Evolutionary conservation across 208 protist genomes (phyloP), one percentile per base, ranked within the genome.

Genomic region (Angomonas deanei): DNA sequence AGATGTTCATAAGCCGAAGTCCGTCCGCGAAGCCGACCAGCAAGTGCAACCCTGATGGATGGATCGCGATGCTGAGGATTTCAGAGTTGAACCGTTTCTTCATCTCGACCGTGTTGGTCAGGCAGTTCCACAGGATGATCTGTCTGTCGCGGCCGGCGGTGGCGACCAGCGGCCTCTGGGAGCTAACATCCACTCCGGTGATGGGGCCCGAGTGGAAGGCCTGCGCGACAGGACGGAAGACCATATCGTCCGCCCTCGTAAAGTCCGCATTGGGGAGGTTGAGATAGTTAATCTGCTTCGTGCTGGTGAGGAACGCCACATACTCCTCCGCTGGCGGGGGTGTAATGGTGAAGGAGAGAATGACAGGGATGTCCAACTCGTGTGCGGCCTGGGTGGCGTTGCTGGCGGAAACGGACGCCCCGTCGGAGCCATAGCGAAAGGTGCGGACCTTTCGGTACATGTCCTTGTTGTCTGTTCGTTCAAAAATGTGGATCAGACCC

Each of bases 71-170:
- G 66, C 90, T 96, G 60, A 91, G 67, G 34, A 95, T 95, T 57
- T 98, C 93, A 48, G 96, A 84, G n/a, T 64, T 58, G 68, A 98
- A 98, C 27, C 74, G 54, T 71, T 97, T 98, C 15, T 75, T 74
- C 60, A 98, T 74, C 70, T 97, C 95, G 24, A 98, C 76, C 42
- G 86, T 82, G 62, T 96, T 91, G 36, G 97, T 97, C 28, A 97
- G 69, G 77, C 97, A 96, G 76, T 99, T 98, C 96, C 96, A 99
- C 49, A 99, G 49, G 56, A 97, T 86, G 11, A 98, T 82, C 42
- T 73, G 84, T 27, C 86, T 74, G 75, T 99, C 97, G 5, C 76
- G 68, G 38, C 88, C 77, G 49, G 91, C 97, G 6, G 97, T 98
- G 11, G 91, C 97, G 21, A 98, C 79, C 21, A 98, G 76, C 13